Evolutionary conservation across 2,329 filamentous ascomycete genomes (phyloP).

Genomic region (Fusarium napiforme): DNA sequence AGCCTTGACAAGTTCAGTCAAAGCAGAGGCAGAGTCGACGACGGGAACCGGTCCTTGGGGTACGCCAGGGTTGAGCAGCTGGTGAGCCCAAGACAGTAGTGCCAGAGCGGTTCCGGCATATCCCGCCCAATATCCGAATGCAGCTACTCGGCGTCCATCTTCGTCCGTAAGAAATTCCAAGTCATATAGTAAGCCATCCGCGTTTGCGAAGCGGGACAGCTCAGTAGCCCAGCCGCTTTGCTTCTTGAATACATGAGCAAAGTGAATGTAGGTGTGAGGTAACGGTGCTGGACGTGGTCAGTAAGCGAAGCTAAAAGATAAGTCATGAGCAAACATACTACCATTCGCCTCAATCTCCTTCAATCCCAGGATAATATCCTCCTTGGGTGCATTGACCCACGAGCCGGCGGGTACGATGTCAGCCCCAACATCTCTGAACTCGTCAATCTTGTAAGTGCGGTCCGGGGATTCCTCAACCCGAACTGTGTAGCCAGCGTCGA

Average conservation of each 20-base stretch:
- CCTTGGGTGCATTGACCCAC: background rate
- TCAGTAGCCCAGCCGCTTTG: background rate
- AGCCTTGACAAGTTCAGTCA: background rate
- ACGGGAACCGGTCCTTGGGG: background rate
- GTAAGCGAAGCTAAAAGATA: background rate
- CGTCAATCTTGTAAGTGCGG: background rate
- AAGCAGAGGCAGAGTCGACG: background rate
- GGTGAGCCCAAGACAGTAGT: background rate
- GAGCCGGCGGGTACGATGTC: background rate
- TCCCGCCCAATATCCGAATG: background rate
- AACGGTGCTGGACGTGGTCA: background rate
- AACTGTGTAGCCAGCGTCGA: background rate
- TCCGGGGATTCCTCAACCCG: background rate
- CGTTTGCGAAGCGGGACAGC: background rate
- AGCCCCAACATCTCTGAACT: background rate
- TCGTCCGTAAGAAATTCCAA: background rate
- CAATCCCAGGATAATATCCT: background rate
- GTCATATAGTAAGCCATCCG: accelerated
- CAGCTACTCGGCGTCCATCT: background rate
- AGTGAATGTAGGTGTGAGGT: background rate
- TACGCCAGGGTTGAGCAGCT: background rate
- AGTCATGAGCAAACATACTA: background rate
- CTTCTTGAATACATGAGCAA: background rate
- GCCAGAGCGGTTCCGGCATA: background rate
- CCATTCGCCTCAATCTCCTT: background rate